Evolutionary conservation across 2,329 filamentous ascomycete genomes (phyloP).

Genomic region (Xylaria hypoxylon): DNA sequence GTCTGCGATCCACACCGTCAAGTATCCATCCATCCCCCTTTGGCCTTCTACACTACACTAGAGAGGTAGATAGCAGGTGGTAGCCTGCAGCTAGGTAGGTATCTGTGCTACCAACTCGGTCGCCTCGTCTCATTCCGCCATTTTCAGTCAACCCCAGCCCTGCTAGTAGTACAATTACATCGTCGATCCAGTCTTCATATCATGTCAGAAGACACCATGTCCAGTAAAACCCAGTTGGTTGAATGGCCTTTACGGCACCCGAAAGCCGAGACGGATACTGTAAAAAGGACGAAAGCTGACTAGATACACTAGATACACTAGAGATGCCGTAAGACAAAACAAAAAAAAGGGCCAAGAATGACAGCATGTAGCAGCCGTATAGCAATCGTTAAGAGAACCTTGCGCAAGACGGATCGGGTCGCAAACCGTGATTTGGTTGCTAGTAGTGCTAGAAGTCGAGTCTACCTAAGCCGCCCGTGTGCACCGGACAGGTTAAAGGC

Average conservation of each 20-base stretch:
- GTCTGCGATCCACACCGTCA: not conserved
- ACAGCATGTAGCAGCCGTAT: slow-evolving; percentile 24
- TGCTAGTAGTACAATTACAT: not conserved
- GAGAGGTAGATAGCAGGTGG: slow-evolving; percentile 2
- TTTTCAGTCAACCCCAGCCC: not conserved
- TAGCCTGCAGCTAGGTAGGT: not conserved
- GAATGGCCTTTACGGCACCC: not conserved
- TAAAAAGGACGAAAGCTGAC: slow-evolving; percentile 1
- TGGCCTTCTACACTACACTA: too few species aligned
- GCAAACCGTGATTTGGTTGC: slow-evolving; percentile 20
- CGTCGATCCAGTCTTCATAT: slow-evolving; percentile 1
- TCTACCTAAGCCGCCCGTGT: too few species aligned
- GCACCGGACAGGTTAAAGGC: not conserved
- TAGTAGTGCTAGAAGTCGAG: not conserved
- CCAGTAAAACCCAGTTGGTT: not conserved
- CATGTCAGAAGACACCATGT: slow-evolving; percentile 5
- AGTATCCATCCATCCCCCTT: not conserved
- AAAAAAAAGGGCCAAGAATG: slow-evolving; percentile 21
- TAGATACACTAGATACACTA: too few species aligned
- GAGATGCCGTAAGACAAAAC: slow-evolving; percentile 18
- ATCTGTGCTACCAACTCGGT: slow-evolving; percentile 1
- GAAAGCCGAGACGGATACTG: not conserved
- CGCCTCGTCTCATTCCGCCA: not conserved
- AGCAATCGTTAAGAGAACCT: slow-evolving; percentile 13
- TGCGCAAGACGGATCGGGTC: slow-evolving; percentile 14